Evolutionary conservation across 345 rosid species (phyloP).

Genomic region (Draba incana): DNA sequence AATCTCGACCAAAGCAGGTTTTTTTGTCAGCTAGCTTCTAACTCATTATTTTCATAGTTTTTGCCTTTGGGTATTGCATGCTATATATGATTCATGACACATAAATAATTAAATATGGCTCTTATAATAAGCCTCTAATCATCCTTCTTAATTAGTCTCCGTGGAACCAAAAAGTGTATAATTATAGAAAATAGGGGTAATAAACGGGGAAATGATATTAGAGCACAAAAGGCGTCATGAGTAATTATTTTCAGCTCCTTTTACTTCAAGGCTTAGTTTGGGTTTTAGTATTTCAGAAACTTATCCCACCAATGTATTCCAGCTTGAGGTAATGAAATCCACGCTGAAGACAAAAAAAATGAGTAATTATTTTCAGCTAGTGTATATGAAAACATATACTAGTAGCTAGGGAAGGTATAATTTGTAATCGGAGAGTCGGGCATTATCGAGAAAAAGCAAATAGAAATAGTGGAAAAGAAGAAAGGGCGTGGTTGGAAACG

Average conservation of each 20-base stretch:
- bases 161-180: constrained; percentile 18
- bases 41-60: too few species aligned
- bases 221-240: constrained; percentile 21
- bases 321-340: too few species aligned
- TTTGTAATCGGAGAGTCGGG: constrained; percentile 1
- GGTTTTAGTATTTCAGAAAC: too few species aligned
- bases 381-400: too few species aligned
- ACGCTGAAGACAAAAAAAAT: background rate
- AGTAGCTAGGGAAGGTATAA: too few species aligned
- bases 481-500: constrained; percentile 34
- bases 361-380: constrained; percentile 22
- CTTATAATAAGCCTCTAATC: constrained; percentile 8
- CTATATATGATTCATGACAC: background rate
- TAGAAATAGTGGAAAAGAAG: constrained; percentile 13
- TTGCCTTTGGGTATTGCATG: too few species aligned
- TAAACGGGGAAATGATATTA: constrained; percentile 13
- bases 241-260: too few species aligned
- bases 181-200: constrained; percentile 20
- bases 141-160: constrained; percentile 13
- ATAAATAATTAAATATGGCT: background rate
- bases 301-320: too few species aligned
- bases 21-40: too few species aligned
- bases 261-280: too few species aligned
- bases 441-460: constrained; percentile 21
- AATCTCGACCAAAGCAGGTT: too few species aligned